Evolutionary conservation across 2,329 filamentous ascomycete genomes (phyloP), one percentile per base, ranked within the genome.

Genomic region (Trichophyton verrucosum): DNA sequence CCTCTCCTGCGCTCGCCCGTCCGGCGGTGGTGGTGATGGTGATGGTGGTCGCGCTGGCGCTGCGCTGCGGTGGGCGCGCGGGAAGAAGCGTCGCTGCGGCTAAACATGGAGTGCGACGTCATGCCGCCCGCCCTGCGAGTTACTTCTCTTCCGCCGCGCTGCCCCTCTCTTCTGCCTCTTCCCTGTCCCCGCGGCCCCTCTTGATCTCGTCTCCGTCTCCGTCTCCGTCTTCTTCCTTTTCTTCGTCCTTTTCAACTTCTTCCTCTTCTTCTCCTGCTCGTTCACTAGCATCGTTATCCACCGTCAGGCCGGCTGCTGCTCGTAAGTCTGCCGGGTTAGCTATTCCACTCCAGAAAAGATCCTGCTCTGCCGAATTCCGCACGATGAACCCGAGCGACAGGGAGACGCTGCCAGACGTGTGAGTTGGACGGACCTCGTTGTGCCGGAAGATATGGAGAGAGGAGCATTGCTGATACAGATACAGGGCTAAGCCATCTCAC

Each of bases 401-500:
- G 70, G 76, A 78, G 57, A 74, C 73, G 49, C 70, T 79, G 47
- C 77, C 77, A 62, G 73, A 77, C 63, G 71, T 69, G 74, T 76
- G 67, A 70, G 74, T 71, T 15, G 20, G 44, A n/a, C 17, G 5
- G 17, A 20, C 47, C n/a, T 13, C 15, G 30, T 13, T 4, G 11
- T 13, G n/a, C 33, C 40, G 7, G n/a, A 15, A 20, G n/a, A 44
- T n/a, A 42, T 5, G 2, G 13, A 44, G 1, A 44, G 13, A 24
- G 13, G 13, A 22, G 20, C 46, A 11, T 11, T 51, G 46, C 8
- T 27, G 46, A 51, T 51, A 7, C 15, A 44, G 24, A 24, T 22
- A 46, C 63, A 86, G 83, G 70, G 84, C 92, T 71, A 92, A 90
- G 77, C 91, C 94, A 1, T 78, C 80, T 64, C 90, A 97, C 77